Conservation (phyloP, 2,329 filamentous ascomycete species). For the Monosporascus sp. region DNA sequence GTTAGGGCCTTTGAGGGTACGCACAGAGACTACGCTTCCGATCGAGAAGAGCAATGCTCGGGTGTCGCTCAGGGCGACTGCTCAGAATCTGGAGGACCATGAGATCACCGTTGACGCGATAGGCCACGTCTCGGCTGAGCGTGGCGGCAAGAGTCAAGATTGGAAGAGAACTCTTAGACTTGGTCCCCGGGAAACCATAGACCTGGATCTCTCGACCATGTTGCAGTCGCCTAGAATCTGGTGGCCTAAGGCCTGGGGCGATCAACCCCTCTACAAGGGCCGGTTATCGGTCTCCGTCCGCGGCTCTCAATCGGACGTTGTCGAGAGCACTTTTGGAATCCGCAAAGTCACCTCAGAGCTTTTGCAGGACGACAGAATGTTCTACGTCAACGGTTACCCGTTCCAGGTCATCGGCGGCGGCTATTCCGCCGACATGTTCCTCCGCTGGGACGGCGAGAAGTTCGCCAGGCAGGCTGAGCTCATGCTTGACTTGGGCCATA, state of each 20-base stretch:
- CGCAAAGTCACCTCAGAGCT: conserved; percentile 47
- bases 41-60: conserved; percentile 23
- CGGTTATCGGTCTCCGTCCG: conserved; percentile 23
- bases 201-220: conserved; percentile 31
- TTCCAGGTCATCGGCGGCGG: conserved; percentile 59
- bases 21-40: conserved; percentile 34
- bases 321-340: conserved; percentile 42
- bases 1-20: conserved; percentile 39
- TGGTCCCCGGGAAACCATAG: conserved; percentile 29
- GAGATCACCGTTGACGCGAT: conserved; percentile 32
- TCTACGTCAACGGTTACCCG: conserved; percentile 48
- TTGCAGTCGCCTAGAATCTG: conserved; percentile 46
- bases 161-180: conserved; percentile 32
- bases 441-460: conserved; percentile 47
- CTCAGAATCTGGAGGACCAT: conserved; percentile 34
- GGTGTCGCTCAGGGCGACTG: conserved; percentile 34
- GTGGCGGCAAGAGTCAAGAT: conserved; percentile 13
- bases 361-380: conserved; percentile 47
- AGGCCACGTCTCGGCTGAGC: conserved; percentile 30
- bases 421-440: conserved; percentile 56
- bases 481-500: conserved; percentile 56
- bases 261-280: conserved; percentile 45
- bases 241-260: conserved; percentile 59
- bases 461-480: conserved; percentile 46
- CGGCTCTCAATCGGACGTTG: conserved; percentile 26